Evolutionary conservation across 208 protist species (phyloP).

Genomic region (Leishmania martiniquensis): DNA sequence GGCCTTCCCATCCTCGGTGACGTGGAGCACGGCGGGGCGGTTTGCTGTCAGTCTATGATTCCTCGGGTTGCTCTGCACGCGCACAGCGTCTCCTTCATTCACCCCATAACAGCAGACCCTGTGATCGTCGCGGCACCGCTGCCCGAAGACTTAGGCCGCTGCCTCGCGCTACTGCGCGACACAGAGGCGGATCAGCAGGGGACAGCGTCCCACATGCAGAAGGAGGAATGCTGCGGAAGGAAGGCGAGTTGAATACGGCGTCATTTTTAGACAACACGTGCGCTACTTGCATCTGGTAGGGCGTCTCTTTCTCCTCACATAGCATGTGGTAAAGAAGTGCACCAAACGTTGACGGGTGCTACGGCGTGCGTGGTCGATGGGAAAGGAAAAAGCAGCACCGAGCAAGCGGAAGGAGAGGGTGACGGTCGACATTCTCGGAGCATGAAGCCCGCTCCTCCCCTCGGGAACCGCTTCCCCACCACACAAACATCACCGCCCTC

Average conservation of each 20-base stretch:
- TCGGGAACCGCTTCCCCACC: too few species aligned
- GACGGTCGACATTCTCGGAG: too few species aligned
- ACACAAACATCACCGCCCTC: too few species aligned
- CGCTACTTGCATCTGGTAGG: not conserved
- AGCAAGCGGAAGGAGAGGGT: too few species aligned
- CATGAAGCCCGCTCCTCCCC: too few species aligned
- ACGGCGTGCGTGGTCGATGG: too few species aligned
- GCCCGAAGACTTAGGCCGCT: slow-evolving; percentile 50
- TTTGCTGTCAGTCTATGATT: slow-evolving; percentile 60
- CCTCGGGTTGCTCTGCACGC: slow-evolving; percentile 80
- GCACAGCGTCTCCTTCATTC: slow-evolving; percentile 57
- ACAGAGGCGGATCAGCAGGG: not conserved
- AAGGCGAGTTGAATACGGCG: not conserved
- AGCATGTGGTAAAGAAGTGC: not conserved
- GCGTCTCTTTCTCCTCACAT: not conserved
- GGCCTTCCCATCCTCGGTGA: slow-evolving; percentile 82
- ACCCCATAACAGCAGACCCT: slow-evolving; percentile 51
- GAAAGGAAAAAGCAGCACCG: not conserved
- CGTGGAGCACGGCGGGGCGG: slow-evolving; percentile 79
- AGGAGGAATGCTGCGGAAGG: too few species aligned
- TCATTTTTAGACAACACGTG: not conserved
- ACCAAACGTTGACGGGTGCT: not conserved
- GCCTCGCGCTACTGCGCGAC: slow-evolving; percentile 29
- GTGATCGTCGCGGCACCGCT: slow-evolving; percentile 53
- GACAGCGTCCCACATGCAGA: not conserved